A percentile compares a stretch with the other conserved stretches of the same genome.
Conservation (phyloP, 176 grass and related monocot genomes). For the Oropetium thomaeum region DNA sequence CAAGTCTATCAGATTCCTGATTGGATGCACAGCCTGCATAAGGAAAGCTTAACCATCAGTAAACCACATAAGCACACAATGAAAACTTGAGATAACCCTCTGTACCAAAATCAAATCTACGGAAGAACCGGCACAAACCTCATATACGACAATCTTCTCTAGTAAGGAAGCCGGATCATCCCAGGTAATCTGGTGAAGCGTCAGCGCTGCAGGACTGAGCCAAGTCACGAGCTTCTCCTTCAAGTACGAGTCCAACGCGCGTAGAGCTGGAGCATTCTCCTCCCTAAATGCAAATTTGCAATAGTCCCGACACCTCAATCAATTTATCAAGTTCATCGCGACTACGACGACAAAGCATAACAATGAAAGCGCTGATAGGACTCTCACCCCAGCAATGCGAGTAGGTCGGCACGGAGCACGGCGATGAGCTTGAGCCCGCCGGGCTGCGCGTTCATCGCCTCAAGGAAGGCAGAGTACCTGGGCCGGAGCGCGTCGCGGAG, state of each 20-base stretch:
- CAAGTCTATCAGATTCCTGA: conserved; percentile 93
- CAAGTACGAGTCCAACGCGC: conserved; percentile 82
- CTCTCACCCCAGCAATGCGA: conserved; percentile 63
- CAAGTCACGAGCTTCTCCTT: conserved; percentile 96
- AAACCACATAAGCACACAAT: background rate
- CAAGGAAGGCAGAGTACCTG: conserved; percentile 68
- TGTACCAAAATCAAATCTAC: background rate
- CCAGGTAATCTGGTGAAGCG: conserved; percentile 92
- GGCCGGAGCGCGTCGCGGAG: conserved; percentile 77
- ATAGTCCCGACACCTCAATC: conserved; percentile 18
- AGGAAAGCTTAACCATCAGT: conserved; percentile 22
- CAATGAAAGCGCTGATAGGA: background rate
- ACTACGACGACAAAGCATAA: background rate
- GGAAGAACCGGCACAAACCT: conserved; percentile 32
- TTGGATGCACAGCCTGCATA: conserved; percentile 86
- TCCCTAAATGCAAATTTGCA: conserved; percentile 42
- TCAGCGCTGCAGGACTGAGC: conserved; percentile 86
- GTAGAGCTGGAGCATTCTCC: conserved; percentile 67
- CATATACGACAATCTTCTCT: conserved; percentile 95
- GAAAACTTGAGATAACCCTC: background rate
- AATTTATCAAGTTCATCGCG: background rate
- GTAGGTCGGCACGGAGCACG: conserved; percentile 81
- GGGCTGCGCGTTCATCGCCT: conserved; percentile 76
- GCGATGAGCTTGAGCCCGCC: conserved; percentile 88
- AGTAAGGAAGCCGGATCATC: conserved; percentile 91